A percentile compares a stretch with the other conserved stretches of the same genome.
Evolutionary conservation across 305 asterid genomes (phyloP).

Genomic region (Rubia occidens): DNA sequence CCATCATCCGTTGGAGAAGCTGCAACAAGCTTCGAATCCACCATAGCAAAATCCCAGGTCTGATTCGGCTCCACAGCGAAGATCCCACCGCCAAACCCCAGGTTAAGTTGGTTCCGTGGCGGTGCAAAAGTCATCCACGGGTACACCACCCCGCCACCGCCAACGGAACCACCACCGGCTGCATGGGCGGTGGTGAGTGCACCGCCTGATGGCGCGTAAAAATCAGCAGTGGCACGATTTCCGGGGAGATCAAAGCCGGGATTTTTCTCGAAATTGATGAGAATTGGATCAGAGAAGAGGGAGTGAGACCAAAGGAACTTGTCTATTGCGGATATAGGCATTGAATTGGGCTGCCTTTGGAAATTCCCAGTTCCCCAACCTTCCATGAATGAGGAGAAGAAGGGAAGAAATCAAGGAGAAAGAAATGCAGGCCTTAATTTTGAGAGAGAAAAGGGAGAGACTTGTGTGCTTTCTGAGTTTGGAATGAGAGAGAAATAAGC

Average conservation of each 20-base stretch:
- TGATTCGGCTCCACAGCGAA: slow-evolving; percentile 5
- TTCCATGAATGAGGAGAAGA: background rate
- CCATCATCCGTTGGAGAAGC: no score
- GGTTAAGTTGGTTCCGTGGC: background rate
- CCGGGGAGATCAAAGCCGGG: background rate
- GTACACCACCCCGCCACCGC: slow-evolving; percentile 8
- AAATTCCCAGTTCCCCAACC: slow-evolving; percentile 1
- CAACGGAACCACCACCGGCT: background rate
- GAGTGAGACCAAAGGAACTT: background rate
- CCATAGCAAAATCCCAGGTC: background rate
- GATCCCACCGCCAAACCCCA: slow-evolving; percentile 11
- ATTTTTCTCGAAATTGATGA: background rate
- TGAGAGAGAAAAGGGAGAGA: background rate
- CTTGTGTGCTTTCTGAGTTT: background rate
- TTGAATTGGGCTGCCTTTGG: slow-evolving; percentile 1
- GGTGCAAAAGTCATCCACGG: slow-evolving; percentile 16
- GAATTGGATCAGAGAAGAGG: background rate
- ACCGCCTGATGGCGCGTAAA: background rate
- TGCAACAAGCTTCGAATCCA: background rate
- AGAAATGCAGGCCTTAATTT: background rate
- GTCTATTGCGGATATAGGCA: background rate
- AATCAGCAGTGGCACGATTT: background rate
- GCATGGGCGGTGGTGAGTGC: slow-evolving; percentile 2
- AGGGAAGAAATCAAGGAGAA: background rate
- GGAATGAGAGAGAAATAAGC: background rate